Evolutionary conservation across 2,329 filamentous ascomycete genomes (phyloP), one percentile per base, ranked within the genome.

Genomic region (Coniochaeta sp.): DNA sequence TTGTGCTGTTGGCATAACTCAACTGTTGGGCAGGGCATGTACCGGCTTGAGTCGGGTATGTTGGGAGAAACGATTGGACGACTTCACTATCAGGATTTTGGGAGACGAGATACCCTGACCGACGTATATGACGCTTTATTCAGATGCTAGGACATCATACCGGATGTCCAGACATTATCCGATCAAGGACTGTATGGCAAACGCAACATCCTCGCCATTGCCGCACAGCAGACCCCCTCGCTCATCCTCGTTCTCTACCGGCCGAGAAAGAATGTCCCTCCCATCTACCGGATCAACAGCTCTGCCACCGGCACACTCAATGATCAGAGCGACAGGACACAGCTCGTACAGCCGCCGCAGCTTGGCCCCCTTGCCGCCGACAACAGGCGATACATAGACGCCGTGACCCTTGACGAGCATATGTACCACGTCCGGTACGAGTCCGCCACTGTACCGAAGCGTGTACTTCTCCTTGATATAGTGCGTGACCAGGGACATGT

Each of bases 361-460:
- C 69, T 85, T 85, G 0, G 82, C 78, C 56, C 68, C 69, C 58
- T 74, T 79, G 9, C 60, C 61, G 0, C 55, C 60, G 1, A 78
- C 78, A 5, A 82, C 79, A 0, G 82, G 82, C 1, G 75, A 80
- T 2, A 83, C 60, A 58, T 84, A 85, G 1, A 85, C 62, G 1
- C 82, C 82, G 51, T 85, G 80, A 0, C 80, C 79, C 63, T 85
- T 84, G 53, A 78, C 74, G 7, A 85, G 65, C 4, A 75, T 72
- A 53, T 85, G 82, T 12, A 78, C 75, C 0, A 85, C 66, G 51
- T 85, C 82, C 0, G 82, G 82, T 3, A 85, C 81, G 3, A 85
- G 63, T 0, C 82, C 82, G 0, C 82, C 82, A 16, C 73, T 74
- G 58, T 85, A 85, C 2, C 82, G 69, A 32, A 85, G 67, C 1